Base-by-base conservation (phyloP, 768 basidiomycete species). In the Mycena chlorophos region DNA sequence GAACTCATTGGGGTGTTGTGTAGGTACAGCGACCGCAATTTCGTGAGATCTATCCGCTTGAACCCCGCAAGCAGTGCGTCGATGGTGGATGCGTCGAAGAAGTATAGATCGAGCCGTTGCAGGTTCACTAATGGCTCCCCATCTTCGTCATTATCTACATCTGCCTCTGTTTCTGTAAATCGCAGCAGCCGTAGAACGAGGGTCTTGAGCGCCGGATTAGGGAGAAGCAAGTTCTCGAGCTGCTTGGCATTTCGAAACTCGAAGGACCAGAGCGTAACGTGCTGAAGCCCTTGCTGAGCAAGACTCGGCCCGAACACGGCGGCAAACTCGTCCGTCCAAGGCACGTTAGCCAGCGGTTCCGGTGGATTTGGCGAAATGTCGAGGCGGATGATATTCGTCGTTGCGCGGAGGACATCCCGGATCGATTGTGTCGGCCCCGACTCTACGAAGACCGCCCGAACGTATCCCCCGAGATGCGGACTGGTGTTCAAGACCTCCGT, bases 1-100 rank as follows among this genome's bases (percentile, higher is more conserved):
- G 49, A 51, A 2, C 26, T 38, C 49, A 54, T 58, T 0, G 57
- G 53, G 14, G 49, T 58, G 43, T 58, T 58, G 53, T 54, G 57
- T 14, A 58, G 49, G 34, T 54, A 58, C 17, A 58, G 17, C 3
- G 42, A 48, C 26, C 53, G 48, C 40, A 58, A 49, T 3, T 25
- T 31, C 31, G 30, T 51, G 39, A 58, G 43, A 26, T 58, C 57
- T n/a, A 58, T 29, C 16, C 20, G 14, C 4, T 48, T 43, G 52
- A 59, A 55, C 6, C 49, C 30, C 19, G 27, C 25, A 4, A 59
- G 28, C 27, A 55, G 37, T 17, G 34, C 54, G 19, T 39, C 42
- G 2, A 55, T 25, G 23, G 40, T 37, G 16, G 4, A 22, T n/a
- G 34, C 42, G 22, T 42, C 45, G 28, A 59, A 19, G 38, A 55